phyloP scores from a whole-genome alignment of 257 asterid species.

The Osmanthus fragrans region DNA sequence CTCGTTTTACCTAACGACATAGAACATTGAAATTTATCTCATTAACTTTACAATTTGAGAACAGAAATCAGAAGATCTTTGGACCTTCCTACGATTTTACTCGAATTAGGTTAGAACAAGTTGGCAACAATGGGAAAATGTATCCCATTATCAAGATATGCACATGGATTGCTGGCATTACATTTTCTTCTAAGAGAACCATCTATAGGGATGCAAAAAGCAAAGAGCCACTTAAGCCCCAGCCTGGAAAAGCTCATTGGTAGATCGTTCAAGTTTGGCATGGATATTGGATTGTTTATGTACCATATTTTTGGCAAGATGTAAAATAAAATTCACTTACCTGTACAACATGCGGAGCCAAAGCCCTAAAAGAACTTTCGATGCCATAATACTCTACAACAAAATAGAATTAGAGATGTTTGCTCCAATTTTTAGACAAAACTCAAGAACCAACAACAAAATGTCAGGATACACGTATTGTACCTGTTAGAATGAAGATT shows the following conservation, averaged over 20 bases:
- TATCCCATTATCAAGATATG: background rate
- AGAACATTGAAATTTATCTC: background rate
- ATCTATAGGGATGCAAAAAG: slow-evolving; percentile 8
- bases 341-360: slow-evolving; percentile 85
- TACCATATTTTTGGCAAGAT: slow-evolving; percentile 14
- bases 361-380: slow-evolving; percentile 65
- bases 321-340: slow-evolving; percentile 37
- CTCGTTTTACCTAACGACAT: slow-evolving; percentile 13
- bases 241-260: background rate
- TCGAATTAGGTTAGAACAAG: slow-evolving; percentile 1
- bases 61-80: background rate
- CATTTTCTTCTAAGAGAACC: background rate
- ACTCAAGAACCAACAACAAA: slow-evolving; percentile 24
- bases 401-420: slow-evolving; percentile 20
- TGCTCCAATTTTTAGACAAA: slow-evolving; percentile 24
- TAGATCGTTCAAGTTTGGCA: slow-evolving; percentile 20
- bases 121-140: background rate
- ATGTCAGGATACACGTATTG: slow-evolving; percentile 24
- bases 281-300: slow-evolving; percentile 10
- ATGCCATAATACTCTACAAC: slow-evolving; percentile 85
- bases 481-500: slow-evolving; percentile 80
- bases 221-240: slow-evolving; percentile 3
- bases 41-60: background rate
- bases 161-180: background rate
- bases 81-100: background rate